These are phyloP conservation scores for Dothideomycetidae sp. DNA, from an alignment of 2,329 filamentous ascomycete genomes.

Conservation along the genomic window DNA sequence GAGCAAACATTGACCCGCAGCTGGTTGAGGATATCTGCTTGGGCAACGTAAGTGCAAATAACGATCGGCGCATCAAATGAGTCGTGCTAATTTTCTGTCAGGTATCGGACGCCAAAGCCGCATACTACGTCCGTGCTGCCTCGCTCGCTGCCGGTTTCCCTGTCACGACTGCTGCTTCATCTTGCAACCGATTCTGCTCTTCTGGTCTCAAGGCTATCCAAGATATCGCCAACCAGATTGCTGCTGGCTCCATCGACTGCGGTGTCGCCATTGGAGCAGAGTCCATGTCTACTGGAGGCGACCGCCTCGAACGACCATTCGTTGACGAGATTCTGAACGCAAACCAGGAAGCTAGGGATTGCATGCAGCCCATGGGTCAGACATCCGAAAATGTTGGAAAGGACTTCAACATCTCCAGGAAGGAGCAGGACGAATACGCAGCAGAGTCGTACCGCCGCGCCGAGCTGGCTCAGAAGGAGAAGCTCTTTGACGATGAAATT, in stretches of 20 bases:
- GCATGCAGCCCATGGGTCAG: conserved; percentile 94
- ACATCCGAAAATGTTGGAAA: conserved; percentile 90
- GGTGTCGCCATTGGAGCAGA: conserved; percentile 83
- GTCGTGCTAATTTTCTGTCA: conserved; percentile 20
- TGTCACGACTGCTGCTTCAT: conserved; percentile 68
- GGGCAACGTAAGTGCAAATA: conserved; percentile 55
- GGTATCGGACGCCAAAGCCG: conserved; percentile 72
- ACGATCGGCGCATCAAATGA: conserved; percentile 11
- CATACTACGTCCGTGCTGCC: conserved; percentile 83
- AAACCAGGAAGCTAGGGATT: conserved; percentile 68
- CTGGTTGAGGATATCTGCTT: conserved; percentile 59
- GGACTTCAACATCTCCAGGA: conserved; percentile 73
- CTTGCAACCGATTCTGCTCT: conserved; percentile 92
- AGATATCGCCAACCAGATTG: conserved; percentile 83
- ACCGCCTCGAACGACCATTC: conserved; percentile 57
- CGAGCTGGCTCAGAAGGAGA: conserved; percentile 78
- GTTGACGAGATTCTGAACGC: conserved; percentile 56
- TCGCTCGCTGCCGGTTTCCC: conserved; percentile 85
- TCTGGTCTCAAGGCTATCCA: conserved; percentile 91
- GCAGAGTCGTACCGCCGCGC: conserved; percentile 78
- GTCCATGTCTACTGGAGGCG: conserved; percentile 65
- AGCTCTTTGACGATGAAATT: conserved; percentile 90
- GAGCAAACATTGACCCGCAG: conserved; percentile 21
- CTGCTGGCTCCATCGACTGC: conserved; percentile 64
- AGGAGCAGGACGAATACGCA: conserved; percentile 71